Conservation (phyloP, 345 rosid species). For the Populus davidiana region DNA sequence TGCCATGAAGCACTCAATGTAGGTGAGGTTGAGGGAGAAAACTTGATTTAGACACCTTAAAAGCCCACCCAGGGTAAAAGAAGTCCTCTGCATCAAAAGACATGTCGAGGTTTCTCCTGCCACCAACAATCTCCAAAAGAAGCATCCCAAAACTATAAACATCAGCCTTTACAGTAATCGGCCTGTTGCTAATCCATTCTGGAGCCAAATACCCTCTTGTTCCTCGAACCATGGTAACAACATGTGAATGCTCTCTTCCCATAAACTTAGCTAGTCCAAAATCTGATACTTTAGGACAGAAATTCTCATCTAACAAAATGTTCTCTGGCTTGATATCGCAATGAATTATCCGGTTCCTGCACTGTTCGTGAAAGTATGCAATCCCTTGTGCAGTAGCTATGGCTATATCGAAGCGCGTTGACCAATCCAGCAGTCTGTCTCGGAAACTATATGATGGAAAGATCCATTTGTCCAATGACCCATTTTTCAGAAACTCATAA, state of each 20-base stretch:
- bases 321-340: constrained; percentile 35
- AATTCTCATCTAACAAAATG: constrained; percentile 26
- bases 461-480: constrained; percentile 33
- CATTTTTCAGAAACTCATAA: constrained; percentile 33
- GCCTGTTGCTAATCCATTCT: constrained; percentile 32
- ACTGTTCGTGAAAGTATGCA: constrained; percentile 34
- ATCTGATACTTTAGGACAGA: constrained; percentile 31
- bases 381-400: constrained; percentile 31
- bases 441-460: constrained; percentile 15
- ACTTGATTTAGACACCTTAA: constrained; percentile 41
- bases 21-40: not conserved
- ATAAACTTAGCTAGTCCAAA: constrained; percentile 32
- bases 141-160: constrained; percentile 36
- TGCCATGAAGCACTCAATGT: not conserved
- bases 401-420: constrained; percentile 30
- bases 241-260: constrained; percentile 37
- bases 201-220: constrained; percentile 35
- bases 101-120: constrained; percentile 32
- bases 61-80: constrained; percentile 89
- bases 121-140: constrained; percentile 32
- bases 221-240: constrained; percentile 35
- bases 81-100: constrained; percentile 36
- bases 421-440: constrained; percentile 23
- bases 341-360: constrained; percentile 31
- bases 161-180: constrained; percentile 34